Evolutionary conservation across 176 grass and related monocot genomes (phyloP), one percentile per base, ranked within the genome.

Genomic region (Metroxylon sagu): DNA sequence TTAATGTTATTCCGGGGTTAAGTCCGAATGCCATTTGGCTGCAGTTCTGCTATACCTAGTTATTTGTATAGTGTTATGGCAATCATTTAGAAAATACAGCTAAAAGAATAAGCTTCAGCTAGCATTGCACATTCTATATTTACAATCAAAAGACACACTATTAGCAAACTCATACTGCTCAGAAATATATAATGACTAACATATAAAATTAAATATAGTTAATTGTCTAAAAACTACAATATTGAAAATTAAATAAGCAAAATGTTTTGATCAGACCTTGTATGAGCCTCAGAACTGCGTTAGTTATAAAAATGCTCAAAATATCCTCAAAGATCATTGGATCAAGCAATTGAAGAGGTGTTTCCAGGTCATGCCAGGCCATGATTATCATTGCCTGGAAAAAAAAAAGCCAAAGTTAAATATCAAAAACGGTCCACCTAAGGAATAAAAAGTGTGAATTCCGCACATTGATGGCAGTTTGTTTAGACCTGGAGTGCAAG

Each of bases 241-340:
- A 5, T 31, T 31, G 29, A 49, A 23, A 4, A 67, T 48, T 48
- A 54, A 67, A 29, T 52, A 71, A 70, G 29, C 2, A 57, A 49
- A 71, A 3, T 14, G 19, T 16, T 1, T 10, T 52, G 69, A 66
- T 59, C 28, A 12, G 65, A 96, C 91, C 86, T 87, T 90, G 86
- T 78, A 96, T 74, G 71, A 96, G 77, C 70, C 83, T 74, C 59
- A 96, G 83, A 76, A 82, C 57, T 65, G 91, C 77, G 77, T 87
- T 96, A 57, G 91, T 96, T 26, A 96, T 84, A 58, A 96, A 96
- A 85, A 96, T 96, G 74, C 77, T 96, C 56, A 96, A 72, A 4
- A 96, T 50, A 67, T 85, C 83, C 77, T 90, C 75, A 77, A 96
- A 96, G 62, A 81, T 59, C 65, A 60, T 51, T 76, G 86, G 83